phyloP scores from a whole-genome alignment of 1,284 basidiomycete species.

The Sphaerobolus stellatus region DNA sequence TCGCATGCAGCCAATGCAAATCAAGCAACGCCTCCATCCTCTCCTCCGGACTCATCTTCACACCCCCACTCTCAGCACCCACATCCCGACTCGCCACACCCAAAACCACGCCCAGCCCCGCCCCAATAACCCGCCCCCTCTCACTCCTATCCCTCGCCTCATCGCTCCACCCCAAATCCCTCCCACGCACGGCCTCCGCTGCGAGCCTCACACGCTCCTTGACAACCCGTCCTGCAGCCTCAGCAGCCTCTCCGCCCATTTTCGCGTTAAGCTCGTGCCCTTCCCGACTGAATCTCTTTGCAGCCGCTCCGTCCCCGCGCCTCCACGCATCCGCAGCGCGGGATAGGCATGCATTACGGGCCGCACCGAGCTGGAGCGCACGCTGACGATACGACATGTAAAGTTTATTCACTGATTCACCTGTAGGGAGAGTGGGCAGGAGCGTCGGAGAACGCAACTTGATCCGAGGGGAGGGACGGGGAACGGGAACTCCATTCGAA shows the following conservation, averaged over 20 bases:
- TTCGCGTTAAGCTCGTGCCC: conserved; percentile 90
- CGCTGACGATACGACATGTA: conserved; percentile 88
- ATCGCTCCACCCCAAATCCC: conserved; percentile 77
- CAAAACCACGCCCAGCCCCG: conserved; percentile 78
- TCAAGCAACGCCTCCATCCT: conserved; percentile 80
- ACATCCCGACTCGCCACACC: conserved; percentile 70
- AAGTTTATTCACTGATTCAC: conserved; percentile 71
- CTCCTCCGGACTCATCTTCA: conserved; percentile 70
- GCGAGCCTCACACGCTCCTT: conserved; percentile 74
- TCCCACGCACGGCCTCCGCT: conserved; percentile 68
- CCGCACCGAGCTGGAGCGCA: conserved; percentile 87
- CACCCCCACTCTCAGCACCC: conserved; percentile 36
- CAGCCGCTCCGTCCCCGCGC: conserved; percentile 90
- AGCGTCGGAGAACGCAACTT: conserved; percentile 81
- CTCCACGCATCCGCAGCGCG: conserved; percentile 95
- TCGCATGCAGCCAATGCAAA: conserved; percentile 85
- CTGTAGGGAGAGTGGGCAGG: conserved; percentile 86
- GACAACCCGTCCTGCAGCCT: conserved; percentile 78
- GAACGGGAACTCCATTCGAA: conserved; percentile 30
- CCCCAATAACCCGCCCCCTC: conserved; percentile 78
- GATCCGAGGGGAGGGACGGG: conserved; percentile 80
- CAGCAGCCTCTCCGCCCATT: conserved; percentile 82
- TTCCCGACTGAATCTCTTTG: conserved; percentile 90
- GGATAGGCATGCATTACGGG: conserved; percentile 91
- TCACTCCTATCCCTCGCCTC: conserved; percentile 77